phyloP scores from a whole-genome alignment of 192 early-diverging fungal species.

The Entomortierella chlamydospora region DNA sequence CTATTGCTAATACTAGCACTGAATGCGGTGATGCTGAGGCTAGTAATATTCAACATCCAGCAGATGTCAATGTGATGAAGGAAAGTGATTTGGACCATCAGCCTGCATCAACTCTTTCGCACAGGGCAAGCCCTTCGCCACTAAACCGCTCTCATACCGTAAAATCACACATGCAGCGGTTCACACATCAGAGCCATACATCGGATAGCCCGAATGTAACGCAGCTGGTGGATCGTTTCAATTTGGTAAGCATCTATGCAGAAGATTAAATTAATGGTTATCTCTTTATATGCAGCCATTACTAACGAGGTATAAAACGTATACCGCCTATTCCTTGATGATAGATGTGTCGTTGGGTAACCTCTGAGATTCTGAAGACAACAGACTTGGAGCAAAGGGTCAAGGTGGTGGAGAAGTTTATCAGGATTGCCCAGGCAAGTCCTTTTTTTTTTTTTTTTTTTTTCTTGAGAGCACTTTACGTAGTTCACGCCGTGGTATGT shows the following conservation, averaged over 20 bases:
- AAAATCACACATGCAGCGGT: conserved; percentile 3
- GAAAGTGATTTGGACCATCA: conserved; percentile 5
- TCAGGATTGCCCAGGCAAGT: conserved; percentile 67
- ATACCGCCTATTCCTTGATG: background rate
- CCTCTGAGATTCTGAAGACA: conserved; percentile 63
- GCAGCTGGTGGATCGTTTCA: conserved; percentile 47
- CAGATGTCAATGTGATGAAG: background rate
- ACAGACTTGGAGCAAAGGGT: conserved; percentile 57
- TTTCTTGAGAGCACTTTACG: background rate
- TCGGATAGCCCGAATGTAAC: conserved; percentile 31
- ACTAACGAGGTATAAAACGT: background rate
- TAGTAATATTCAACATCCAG: background rate
- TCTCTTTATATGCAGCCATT: too few relatives aligned
- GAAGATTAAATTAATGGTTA: too few relatives aligned
- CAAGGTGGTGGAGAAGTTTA: conserved; percentile 71
- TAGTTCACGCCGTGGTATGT: too few relatives aligned
- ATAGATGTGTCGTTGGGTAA: conserved; percentile 67
- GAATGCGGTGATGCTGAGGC: background rate
- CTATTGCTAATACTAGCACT: background rate
- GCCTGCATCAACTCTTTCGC: background rate
- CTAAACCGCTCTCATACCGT: conserved; percentile 12
- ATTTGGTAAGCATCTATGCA: too few relatives aligned
- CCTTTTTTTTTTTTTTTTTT: background rate
- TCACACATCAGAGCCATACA: background rate
- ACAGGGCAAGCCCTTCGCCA: conserved; percentile 2